Evolutionary conservation across 177 flowering plant genomes (phyloP).

Genomic region (Vitis hybrid): DNA sequence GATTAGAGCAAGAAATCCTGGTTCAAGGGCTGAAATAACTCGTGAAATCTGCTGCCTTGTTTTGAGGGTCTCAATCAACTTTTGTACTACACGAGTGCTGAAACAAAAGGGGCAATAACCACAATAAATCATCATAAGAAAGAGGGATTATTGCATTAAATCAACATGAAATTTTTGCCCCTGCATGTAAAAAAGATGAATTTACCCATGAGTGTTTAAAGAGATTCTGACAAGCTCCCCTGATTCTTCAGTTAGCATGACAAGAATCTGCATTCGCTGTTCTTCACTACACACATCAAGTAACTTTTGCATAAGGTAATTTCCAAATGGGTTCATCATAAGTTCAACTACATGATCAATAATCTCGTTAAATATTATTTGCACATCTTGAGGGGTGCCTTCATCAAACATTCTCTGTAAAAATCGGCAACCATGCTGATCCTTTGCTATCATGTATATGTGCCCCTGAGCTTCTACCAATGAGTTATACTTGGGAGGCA

Average conservation of each 20-base stretch:
- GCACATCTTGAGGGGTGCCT: constrained; percentile 46
- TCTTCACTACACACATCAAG: constrained; percentile 74
- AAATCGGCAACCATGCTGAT: constrained; percentile 79
- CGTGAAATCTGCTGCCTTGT: constrained; percentile 52
- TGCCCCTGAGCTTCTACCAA: constrained; percentile 43
- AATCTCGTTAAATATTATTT: constrained; percentile 58
- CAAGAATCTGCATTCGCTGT: constrained; percentile 58
- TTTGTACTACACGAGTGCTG: constrained; percentile 88
- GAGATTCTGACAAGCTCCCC: constrained; percentile 67
- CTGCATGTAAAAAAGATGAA: background rate
- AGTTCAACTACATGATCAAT: constrained; percentile 65
- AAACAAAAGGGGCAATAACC: background rate
- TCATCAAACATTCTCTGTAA: constrained; percentile 68
- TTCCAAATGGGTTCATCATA: constrained; percentile 82
- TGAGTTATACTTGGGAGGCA: constrained; percentile 32
- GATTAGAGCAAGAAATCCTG: constrained; percentile 64
- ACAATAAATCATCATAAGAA: too few species aligned
- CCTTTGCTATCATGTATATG: constrained; percentile 61
- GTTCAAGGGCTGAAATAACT: constrained; percentile 51
- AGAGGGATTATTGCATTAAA: too few species aligned
- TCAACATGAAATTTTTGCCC: too few species aligned
- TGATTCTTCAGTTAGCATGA: constrained; percentile 42
- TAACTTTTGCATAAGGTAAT: constrained; percentile 84
- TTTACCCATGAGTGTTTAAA: constrained; percentile 77
- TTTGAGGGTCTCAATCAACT: constrained; percentile 67